A percentile compares a stretch with the other conserved stretches of the same genome.
Conservation (phyloP, 345 rosid species). For the Salix koriyanagi region DNA sequence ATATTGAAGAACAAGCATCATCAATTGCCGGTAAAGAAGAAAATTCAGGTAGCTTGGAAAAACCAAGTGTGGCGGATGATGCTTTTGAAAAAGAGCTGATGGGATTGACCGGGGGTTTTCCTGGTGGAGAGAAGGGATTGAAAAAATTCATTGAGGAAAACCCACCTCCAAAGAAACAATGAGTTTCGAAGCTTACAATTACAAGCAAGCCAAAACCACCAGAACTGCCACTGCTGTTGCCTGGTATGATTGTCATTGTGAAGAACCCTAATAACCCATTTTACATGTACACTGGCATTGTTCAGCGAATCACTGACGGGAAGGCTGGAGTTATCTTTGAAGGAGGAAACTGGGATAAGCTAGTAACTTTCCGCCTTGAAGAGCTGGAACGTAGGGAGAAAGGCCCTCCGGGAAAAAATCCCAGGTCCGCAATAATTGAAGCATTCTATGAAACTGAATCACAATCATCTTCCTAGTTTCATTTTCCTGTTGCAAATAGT, state of each 20-base stretch:
- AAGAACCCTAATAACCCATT: conserved; percentile 72
- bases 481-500: conserved; percentile 2
- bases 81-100: conserved; percentile 76
- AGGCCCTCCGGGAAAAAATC: conserved; percentile 81
- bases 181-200: conserved; percentile 9
- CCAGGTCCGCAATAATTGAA: conserved; percentile 50
- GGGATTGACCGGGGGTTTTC: conserved; percentile 91
- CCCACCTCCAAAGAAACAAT: conserved; percentile 54
- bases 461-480: background rate
- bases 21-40: conserved; percentile 1
- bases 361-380: conserved; percentile 71
- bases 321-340: conserved; percentile 84
- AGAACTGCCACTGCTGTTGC: conserved; percentile 70
- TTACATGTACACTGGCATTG: conserved; percentile 85
- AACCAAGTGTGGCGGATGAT: conserved; percentile 43
- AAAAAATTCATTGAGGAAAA: conserved; percentile 60
- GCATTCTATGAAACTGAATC: background rate
- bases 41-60: conserved; percentile 4
- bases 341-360: conserved; percentile 84
- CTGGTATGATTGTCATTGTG: conserved; percentile 84
- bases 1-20: conserved; percentile 25
- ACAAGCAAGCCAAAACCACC: conserved; percentile 70
- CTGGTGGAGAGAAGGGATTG: conserved; percentile 81
- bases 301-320: conserved; percentile 88
- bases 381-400: conserved; percentile 81